These are phyloP conservation scores for Groenewaldozyma auringiensis DNA, from an alignment of 1,139 yeast genomes.

Conservation along the genomic window DNA sequence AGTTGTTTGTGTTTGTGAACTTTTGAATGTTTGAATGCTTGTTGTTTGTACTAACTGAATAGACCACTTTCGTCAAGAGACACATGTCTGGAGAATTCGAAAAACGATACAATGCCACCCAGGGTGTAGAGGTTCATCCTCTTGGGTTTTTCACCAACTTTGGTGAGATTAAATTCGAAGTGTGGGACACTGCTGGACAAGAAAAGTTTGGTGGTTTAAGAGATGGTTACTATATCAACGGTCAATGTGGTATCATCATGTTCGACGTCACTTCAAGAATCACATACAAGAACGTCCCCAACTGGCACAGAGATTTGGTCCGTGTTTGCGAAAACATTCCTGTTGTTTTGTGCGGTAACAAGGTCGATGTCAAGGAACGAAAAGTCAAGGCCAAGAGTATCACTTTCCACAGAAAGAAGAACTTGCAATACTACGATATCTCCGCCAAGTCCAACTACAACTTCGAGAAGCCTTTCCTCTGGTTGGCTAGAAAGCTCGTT, in stretches of 20 bases:
- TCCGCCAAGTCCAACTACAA: constrained; percentile 99
- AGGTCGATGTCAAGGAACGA: constrained; percentile 99
- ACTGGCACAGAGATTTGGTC: constrained; percentile 97
- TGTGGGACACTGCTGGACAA: constrained; percentile 99
- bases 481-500: constrained; percentile 99
- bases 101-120: constrained; percentile 97
- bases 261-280: constrained; percentile 99
- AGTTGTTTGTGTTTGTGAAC: background rate
- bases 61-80: constrained; percentile 99
- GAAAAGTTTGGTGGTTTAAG: constrained; percentile 99
- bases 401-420: constrained; percentile 99
- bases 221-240: constrained; percentile 98
- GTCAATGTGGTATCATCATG: constrained; percentile 99
- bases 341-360: constrained; percentile 97
- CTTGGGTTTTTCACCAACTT: constrained; percentile 96
- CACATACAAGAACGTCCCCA: constrained; percentile 99
- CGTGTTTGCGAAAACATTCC: constrained; percentile 99
- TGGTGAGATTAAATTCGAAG: constrained; percentile 98
- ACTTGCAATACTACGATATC: constrained; percentile 98
- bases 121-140: constrained; percentile 99
- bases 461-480: constrained; percentile 99
- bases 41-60: constrained; percentile 7
- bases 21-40: background rate
- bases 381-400: constrained; percentile 99
- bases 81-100: constrained; percentile 99